Evolutionary conservation across 208 protist genomes (phyloP), one percentile per base, ranked within the genome.

Genomic region (Trypanosoma lewisi): DNA sequence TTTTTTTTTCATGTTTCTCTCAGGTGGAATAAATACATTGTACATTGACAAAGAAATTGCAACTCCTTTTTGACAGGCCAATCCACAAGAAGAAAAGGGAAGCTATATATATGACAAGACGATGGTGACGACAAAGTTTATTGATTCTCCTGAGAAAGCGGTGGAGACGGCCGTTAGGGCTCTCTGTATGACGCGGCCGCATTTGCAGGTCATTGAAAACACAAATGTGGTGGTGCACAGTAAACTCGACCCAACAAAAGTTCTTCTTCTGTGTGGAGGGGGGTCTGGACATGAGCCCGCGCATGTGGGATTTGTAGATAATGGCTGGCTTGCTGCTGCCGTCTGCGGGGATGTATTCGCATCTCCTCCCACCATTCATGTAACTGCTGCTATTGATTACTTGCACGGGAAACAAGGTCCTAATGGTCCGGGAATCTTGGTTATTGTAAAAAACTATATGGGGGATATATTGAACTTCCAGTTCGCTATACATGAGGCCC

Each of bases 361-460:
- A 36, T 93, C 82, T 3, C 95, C 95, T 2, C 74, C 83, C 12
- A 73, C 66, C 16, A 53, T 68, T 3, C 63, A 79, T 42, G 78
- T 98, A 19, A 73, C 83, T 34, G 74, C 76, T n/a, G 88, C 92
- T 19, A 97, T 98, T 50, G 57, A 81, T 58, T 72, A 85, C 30
- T 61, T 95, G 4, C 59, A 71, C 0, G 39, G 49, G 17, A 47
- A 60, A 36, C 83, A 87, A 60, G 82, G 82, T 27, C 65, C 56
- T 36, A 57, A 72, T n/a, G 71, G 67, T 14, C 65, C 80, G 0
- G 87, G 84, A 3, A 78, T 86, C 31, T 70, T 98, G 7, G 67
- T 98, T 47, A 83, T 98, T 53, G 77, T 98, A 4, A 98, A 97
- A 58, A 97, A 97, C 64, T 98, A 97, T 73, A 87, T 86, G 2